phyloP scores from a whole-genome alignment of 1,284 basidiomycete species.

The Ganoderma lingzhi region DNA sequence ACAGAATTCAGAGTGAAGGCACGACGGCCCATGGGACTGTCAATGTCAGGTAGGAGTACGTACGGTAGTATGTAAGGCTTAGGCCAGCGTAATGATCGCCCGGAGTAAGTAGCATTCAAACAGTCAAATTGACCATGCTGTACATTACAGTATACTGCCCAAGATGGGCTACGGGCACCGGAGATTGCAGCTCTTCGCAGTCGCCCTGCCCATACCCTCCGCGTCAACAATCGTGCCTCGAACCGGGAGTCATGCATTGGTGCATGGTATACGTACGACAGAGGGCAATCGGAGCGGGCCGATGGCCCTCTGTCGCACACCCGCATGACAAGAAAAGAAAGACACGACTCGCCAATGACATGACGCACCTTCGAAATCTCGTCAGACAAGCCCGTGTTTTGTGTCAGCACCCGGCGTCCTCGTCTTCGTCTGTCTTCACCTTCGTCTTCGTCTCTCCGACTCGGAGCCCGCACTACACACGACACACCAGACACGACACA shows the following conservation, averaged over 20 bases:
- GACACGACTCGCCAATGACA: not conserved
- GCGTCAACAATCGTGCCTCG: no score
- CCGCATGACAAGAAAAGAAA: not conserved
- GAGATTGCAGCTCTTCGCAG: no score
- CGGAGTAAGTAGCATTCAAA: no score
- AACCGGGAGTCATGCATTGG: no score
- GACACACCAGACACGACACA: not conserved
- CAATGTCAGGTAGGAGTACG: not conserved
- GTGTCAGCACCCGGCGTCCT: not conserved
- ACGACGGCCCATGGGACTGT: not conserved
- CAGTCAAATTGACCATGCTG: no score
- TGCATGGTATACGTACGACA: no score
- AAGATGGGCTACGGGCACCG: no score
- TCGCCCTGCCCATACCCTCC: no score
- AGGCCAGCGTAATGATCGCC: not conserved
- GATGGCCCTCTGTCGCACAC: not conserved
- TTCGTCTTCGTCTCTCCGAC: not conserved
- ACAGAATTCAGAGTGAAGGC: not conserved
- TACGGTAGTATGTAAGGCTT: not conserved
- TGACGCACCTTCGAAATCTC: not conserved
- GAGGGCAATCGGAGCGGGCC: not conserved
- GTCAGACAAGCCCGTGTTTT: not conserved
- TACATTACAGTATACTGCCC: no score
- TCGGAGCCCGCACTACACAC: not conserved
- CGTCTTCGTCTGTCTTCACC: not conserved